Evolutionary conservation across 148 eudicot species (phyloP), one percentile per base, ranked within the genome.

Genomic region (Chenopodium quinoa): DNA sequence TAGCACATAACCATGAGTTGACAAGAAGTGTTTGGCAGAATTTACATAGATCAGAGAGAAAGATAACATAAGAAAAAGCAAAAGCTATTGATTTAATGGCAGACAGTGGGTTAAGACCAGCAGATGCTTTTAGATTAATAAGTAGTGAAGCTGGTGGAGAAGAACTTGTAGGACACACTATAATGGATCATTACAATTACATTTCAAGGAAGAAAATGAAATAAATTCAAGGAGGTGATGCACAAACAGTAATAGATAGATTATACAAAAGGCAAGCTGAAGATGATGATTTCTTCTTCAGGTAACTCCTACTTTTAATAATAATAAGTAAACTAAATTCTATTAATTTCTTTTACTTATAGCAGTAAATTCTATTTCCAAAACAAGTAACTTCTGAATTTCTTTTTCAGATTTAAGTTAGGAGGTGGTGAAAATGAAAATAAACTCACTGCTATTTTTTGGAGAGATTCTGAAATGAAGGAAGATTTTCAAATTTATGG

Each of bases 401-500:
- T 47, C 9, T 47, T 47, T 47, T 47, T 47, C 50, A 47, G 50
- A 47, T 47, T 47, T 5, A 47, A 10, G 11, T 47, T 47, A 10
- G 11, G 11, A 34, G 37, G 37, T 34, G 37, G 37, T 7, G 50
- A 47, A 47, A 47, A 47, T 8, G 4, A 34, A 34, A 34, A 10
- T 1, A 47, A 47, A 47, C 9, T 48, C 0, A 48, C 2, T 9
- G 11, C 9, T 1, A 48, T 19, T 22, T 77, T 77, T 63, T 77
- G 71, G 79, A 62, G 79, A 19, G 71, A 77, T 40, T n/a, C 34
- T 9, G 32, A 34, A 29, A 77, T 77, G 79, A 62, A 9, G 2
- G 69, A 62, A 25, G 66, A 76, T 31, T 76, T 56, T 17, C 5
- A 14, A 11, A 25, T 27, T 9, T 77, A 62, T 77, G 52, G 69